Percentiles rank a stretch among this genome's conserved stretches.
Conservation (phyloP, 208 protist genomes). For the Leishmania gerbilli region DNA sequence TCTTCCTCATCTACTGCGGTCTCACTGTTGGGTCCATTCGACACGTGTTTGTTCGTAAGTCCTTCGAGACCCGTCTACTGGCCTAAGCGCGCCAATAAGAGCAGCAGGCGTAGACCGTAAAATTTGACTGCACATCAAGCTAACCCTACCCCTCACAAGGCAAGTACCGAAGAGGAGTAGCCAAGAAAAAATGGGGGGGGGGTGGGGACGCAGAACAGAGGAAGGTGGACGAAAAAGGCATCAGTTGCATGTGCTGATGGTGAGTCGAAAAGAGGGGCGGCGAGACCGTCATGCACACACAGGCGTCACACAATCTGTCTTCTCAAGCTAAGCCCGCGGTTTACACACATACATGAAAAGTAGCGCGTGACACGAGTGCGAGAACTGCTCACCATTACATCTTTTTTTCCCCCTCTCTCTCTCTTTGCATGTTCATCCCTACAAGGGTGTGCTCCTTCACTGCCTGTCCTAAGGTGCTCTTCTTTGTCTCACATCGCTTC, state of each 20-base stretch:
- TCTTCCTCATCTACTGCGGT: conserved; percentile 49
- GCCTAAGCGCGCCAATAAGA: conserved; percentile 17
- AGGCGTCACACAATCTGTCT: background rate
- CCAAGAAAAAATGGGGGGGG: too few relatives aligned
- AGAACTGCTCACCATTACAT: background rate
- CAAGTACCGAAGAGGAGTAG: background rate
- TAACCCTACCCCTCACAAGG: background rate
- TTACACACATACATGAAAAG: background rate
- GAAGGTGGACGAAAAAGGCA: background rate
- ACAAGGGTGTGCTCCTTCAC: background rate
- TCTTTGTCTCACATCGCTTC: too few relatives aligned
- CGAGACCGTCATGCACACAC: too few relatives aligned
- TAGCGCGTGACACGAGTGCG: background rate
- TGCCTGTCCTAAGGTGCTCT: background rate
- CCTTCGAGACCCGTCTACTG: conserved; percentile 67
- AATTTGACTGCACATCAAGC: background rate
- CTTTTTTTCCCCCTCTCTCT: background rate
- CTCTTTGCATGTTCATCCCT: background rate
- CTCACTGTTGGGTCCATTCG: conserved; percentile 42
- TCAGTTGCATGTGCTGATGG: background rate
- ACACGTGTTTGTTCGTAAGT: conserved; percentile 39
- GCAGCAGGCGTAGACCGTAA: background rate
- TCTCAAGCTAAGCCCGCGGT: background rate
- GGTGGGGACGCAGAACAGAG: background rate
- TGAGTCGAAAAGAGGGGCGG: background rate